Base-by-base conservation (phyloP, 176 grass and related monocot species). In the Musa itinerans region DNA sequence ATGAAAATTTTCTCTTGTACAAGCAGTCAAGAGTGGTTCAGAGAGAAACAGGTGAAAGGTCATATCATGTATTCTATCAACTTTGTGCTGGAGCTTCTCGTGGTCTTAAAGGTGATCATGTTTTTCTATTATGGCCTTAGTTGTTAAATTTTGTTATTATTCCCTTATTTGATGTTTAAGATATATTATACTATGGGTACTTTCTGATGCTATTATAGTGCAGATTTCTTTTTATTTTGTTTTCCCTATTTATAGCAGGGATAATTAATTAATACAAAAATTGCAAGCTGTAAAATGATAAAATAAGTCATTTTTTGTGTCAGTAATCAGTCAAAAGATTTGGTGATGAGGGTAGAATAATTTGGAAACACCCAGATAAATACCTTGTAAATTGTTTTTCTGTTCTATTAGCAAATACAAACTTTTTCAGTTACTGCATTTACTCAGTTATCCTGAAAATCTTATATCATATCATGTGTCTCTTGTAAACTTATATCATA, bases 41-140 rank as follows among this genome's bases (percentile, higher is more conserved):
- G 75, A 92, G 76, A 87, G 80, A 86, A 68, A 81, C 87, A 15
- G 86, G 91, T 64, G 95, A 99, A 74, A 82, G 95, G 55, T 94
- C 91, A 23, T 99, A 99, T 78, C 95, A 99, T 87, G 89, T 94
- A 67, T 99, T 99, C 84, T 99, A 99, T 86, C 95, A 94, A 77
- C 85, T 99, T 73, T 99, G 95, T 86, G 88, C 90, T 65, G 95
- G 95, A 79, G 90, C 95, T 70, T 75, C 88, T 61, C 51, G 16
- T 0, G 56, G 76, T 78, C 81, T 99, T 76, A 90, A 74, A 85
- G 95, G 95, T 70, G 17, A 8, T 52, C 7, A 70, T 51, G 9
- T 70, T 51, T 2, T 21, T 20, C 15, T 21, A 20, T 16, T 43
- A 70, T 20, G 13, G 20, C 2, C 68, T 70, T 70, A 48, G 7